Percentiles rank a stretch among this genome's conserved stretches.
Conservation (phyloP, 2,329 filamentous ascomycete genomes). For the Aspergillus brunneoviolaceus region DNA sequence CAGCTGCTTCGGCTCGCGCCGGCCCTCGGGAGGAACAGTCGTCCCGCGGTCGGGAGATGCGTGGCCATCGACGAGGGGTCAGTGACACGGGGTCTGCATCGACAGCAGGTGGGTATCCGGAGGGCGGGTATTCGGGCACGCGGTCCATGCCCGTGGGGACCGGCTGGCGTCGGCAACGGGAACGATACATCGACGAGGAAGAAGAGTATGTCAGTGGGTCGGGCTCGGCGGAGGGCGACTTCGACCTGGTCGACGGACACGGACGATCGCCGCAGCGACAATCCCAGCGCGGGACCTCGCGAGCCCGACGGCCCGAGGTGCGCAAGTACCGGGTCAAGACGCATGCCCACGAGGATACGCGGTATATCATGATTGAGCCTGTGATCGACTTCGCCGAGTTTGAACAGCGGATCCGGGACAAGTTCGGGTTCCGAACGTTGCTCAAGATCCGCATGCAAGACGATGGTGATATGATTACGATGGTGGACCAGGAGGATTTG, state of each 20-base stretch:
- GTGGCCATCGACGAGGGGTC: conserved; percentile 30
- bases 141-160: conserved; percentile 50
- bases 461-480: conserved; percentile 88
- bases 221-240: conserved; percentile 69
- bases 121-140: conserved; percentile 64
- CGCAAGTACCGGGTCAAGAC: conserved; percentile 88
- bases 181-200: conserved; percentile 75
- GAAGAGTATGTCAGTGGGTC: conserved; percentile 69
- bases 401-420: conserved; percentile 75
- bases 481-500: conserved; percentile 94
- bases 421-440: conserved; percentile 68
- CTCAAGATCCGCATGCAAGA: conserved; percentile 89
- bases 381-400: conserved; percentile 75
- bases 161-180: conserved; percentile 48
- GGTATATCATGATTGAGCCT: conserved; percentile 83
- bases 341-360: conserved; percentile 78
- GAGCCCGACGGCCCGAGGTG: conserved; percentile 57
- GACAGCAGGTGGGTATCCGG: conserved; percentile 34
- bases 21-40: conserved; percentile 23
- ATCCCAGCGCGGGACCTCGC: conserved; percentile 32
- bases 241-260: conserved; percentile 67
- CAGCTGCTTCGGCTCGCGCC: conserved; percentile 29
- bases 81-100: conserved; percentile 33
- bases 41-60: conserved; percentile 30
- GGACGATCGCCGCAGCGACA: conserved; percentile 31